phyloP scores from a whole-genome alignment of 139 green algal genomes.

The Deuterostichococcus epilithicus region DNA sequence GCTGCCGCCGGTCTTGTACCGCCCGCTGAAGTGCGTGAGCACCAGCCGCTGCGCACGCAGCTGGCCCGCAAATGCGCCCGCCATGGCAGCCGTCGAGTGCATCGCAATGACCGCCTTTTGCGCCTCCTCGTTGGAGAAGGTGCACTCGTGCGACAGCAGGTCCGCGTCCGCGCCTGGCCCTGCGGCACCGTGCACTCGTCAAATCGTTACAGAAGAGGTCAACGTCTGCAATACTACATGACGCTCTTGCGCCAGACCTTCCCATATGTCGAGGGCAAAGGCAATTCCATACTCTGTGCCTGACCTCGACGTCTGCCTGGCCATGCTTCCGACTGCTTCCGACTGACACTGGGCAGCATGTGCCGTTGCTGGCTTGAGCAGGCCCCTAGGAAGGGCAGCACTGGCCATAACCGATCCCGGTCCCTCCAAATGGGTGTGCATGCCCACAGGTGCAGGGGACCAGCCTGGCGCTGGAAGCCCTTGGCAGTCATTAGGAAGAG shows the following conservation, averaged over 20 bases:
- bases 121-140: slow-evolving; percentile 73
- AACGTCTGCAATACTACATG: too few relatives aligned
- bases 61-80: slow-evolving; percentile 73
- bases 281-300: background rate
- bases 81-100: slow-evolving; percentile 88
- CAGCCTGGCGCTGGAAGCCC: slow-evolving; percentile 39
- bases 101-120: slow-evolving; percentile 71
- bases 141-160: slow-evolving; percentile 90
- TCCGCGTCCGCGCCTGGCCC: slow-evolving; percentile 34
- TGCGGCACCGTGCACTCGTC: background rate
- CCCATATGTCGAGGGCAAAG: too few relatives aligned
- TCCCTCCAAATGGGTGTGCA: too few relatives aligned
- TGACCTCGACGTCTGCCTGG: background rate
- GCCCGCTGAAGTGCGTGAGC: slow-evolving; percentile 89
- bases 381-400: background rate
- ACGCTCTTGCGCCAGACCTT: too few relatives aligned
- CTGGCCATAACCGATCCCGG: background rate
- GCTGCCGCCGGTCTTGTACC: slow-evolving; percentile 41
- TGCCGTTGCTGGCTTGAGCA: background rate
- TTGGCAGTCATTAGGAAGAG: background rate
- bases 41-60: slow-evolving; percentile 73
- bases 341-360: background rate
- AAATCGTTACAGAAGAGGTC: background rate
- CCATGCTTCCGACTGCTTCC: background rate
- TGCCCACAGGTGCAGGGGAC: too few relatives aligned